Conservation (phyloP, 768 basidiomycete species). For the Hebeloma cylindrosporum region DNA sequence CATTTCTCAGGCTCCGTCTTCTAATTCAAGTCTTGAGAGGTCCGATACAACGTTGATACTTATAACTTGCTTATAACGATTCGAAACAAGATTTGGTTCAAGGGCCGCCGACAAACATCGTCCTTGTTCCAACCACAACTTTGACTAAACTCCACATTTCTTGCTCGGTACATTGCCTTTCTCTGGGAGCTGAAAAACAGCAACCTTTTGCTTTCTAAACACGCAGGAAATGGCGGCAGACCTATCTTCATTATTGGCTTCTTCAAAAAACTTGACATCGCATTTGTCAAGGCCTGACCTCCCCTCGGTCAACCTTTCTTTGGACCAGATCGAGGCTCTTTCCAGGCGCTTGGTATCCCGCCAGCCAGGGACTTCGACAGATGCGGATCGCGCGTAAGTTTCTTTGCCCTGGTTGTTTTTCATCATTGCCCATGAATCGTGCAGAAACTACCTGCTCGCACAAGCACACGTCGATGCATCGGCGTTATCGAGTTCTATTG, state of each 20-base stretch:
- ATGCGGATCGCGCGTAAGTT: slow-evolving; percentile 72
- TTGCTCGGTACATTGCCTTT: no score
- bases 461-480: slow-evolving; percentile 93
- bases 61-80: no score
- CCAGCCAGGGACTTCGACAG: slow-evolving; percentile 60
- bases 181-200: no score
- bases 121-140: no score
- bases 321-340: slow-evolving; percentile 95
- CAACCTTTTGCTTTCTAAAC: no score
- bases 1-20: no score
- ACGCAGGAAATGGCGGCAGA: slow-evolving; percentile 47
- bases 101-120: no score
- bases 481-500: slow-evolving; percentile 80
- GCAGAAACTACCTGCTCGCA: slow-evolving; percentile 87
- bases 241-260: slow-evolving; percentile 68
- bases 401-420: slow-evolving; percentile 1
- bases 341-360: slow-evolving; percentile 80
- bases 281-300: slow-evolving; percentile 80
- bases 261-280: slow-evolving; percentile 71
- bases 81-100: no score
- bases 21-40: no score
- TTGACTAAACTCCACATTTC: no score
- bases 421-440: slow-evolving; percentile 5
- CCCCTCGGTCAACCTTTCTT: slow-evolving; percentile 83
- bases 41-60: no score